Evolutionary conservation across 768 basidiomycete genomes (phyloP).

Genomic region (Butyriboletus loyo): DNA sequence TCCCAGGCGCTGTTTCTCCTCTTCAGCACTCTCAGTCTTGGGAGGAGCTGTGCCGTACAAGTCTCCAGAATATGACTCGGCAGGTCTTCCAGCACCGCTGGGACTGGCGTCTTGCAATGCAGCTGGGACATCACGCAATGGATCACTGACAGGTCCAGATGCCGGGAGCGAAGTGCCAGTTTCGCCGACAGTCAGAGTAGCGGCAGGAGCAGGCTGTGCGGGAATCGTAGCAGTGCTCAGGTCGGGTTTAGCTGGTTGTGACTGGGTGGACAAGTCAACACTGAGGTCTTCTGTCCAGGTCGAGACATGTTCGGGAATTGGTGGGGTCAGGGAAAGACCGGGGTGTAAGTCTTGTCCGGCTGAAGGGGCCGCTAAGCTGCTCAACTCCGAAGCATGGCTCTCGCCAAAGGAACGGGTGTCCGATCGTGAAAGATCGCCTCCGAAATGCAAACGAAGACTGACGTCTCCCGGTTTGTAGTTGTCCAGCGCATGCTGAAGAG

Average conservation of each 20-base stretch:
- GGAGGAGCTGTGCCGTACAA: conserved; percentile 28
- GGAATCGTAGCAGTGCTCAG: conserved; percentile 21
- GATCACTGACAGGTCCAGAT: conserved; percentile 59
- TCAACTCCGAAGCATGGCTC: conserved; percentile 75
- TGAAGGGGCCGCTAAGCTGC: conserved; percentile 43
- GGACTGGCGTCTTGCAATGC: not conserved
- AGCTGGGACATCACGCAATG: conserved; percentile 15
- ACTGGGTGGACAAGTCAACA: conserved; percentile 5
- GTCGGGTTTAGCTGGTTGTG: conserved; percentile 10
- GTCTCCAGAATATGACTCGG: conserved; percentile 25
- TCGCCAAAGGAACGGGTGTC: conserved; percentile 84
- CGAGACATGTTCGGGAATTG: conserved; percentile 25
- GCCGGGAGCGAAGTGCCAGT: conserved; percentile 71
- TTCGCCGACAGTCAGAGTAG: conserved; percentile 18
- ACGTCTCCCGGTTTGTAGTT: conserved; percentile 69
- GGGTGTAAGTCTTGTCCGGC: conserved; percentile 28
- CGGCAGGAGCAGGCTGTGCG: conserved; percentile 31
- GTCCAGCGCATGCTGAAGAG: conserved; percentile 76
- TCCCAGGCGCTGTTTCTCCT: conserved; percentile 63
- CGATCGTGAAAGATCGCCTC: conserved; percentile 58
- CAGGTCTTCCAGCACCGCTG: conserved; percentile 17
- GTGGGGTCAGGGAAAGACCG: conserved; percentile 43
- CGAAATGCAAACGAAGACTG: conserved; percentile 44
- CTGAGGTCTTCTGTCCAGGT: conserved; percentile 4
- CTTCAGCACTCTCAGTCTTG: conserved; percentile 52